Conservation (phyloP, 2,329 filamentous ascomycete genomes). For the Paramyrothecium sp. region DNA sequence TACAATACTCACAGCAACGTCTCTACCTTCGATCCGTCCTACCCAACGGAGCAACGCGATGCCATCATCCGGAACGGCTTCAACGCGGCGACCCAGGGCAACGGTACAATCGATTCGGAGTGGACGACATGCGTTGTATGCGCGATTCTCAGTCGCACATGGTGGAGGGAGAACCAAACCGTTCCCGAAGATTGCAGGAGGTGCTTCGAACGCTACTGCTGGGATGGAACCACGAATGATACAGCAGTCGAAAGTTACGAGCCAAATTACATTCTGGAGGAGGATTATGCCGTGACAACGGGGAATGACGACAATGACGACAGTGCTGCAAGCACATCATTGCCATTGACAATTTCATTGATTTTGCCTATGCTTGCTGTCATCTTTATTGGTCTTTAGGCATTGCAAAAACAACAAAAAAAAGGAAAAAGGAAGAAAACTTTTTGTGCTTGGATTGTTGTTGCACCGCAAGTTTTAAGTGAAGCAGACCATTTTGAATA, state of each 20-base stretch:
- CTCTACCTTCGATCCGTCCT: conserved; percentile 67
- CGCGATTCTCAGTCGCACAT: conserved; percentile 70
- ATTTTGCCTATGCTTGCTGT: too few species aligned
- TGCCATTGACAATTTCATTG: too few species aligned
- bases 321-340: not conserved
- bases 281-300: not conserved
- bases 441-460: too few species aligned
- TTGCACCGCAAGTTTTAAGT: too few species aligned
- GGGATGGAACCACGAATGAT: conserved; percentile 64
- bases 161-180: conserved; percentile 61
- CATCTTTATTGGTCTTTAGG: too few species aligned
- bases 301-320: not conserved
- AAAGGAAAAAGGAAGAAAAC: too few species aligned
- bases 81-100: conserved; percentile 73
- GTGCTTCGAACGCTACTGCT: conserved; percentile 81
- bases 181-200: conserved; percentile 66
- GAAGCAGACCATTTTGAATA: too few species aligned
- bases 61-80: conserved; percentile 79
- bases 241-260: conserved; percentile 34
- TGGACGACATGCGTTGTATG: conserved; percentile 83
- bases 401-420: too few species aligned
- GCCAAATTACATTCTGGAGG: conserved; percentile 25
- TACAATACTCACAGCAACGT: conserved; percentile 72
- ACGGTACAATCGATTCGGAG: conserved; percentile 65
- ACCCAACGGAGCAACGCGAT: conserved; percentile 64